Conservation (phyloP, 441 rosid genomes). For the Theobroma grandiflorum region DNA sequence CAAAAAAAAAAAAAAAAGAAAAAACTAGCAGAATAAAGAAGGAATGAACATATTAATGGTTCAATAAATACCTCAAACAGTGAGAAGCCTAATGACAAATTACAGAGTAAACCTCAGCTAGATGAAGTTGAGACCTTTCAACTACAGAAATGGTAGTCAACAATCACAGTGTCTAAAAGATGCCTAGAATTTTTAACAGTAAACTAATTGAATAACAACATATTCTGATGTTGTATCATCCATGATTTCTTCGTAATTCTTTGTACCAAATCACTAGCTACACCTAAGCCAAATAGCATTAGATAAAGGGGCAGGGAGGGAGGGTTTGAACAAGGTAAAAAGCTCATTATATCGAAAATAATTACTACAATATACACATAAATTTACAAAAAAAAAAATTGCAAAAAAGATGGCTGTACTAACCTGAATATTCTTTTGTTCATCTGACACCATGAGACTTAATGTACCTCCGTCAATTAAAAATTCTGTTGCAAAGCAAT, state of each 20-base stretch:
- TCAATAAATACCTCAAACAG: conserved; percentile 6
- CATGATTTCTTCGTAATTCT: conserved; percentile 11
- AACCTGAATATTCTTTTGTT: conserved; percentile 95
- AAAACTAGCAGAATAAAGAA: neutral
- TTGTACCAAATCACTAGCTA: neutral
- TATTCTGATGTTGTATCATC: neutral
- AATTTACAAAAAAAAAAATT: conserved; percentile 3
- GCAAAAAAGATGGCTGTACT: conserved; percentile 27
- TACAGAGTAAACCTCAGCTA: conserved; percentile 1
- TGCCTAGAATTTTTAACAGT: conserved; percentile 14
- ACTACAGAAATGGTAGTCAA: neutral
- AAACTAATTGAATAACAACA: neutral
- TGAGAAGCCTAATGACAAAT: conserved; percentile 16
- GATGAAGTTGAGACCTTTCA: conserved; percentile 2
- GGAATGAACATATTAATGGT: conserved; percentile 5
- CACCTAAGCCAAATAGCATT: neutral
- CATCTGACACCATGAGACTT: conserved; percentile 93
- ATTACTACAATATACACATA: neutral
- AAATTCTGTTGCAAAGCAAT: conserved; percentile 96
- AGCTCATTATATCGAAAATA: neutral
- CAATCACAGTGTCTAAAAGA: neutral
- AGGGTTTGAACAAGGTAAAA: neutral
- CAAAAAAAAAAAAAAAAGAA: too few relatives aligned
- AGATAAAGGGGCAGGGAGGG: neutral
- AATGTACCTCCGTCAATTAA: conserved; percentile 96